Evolutionary conservation across 768 basidiomycete species (phyloP).

Genomic region (Agrocybe praecox): DNA sequence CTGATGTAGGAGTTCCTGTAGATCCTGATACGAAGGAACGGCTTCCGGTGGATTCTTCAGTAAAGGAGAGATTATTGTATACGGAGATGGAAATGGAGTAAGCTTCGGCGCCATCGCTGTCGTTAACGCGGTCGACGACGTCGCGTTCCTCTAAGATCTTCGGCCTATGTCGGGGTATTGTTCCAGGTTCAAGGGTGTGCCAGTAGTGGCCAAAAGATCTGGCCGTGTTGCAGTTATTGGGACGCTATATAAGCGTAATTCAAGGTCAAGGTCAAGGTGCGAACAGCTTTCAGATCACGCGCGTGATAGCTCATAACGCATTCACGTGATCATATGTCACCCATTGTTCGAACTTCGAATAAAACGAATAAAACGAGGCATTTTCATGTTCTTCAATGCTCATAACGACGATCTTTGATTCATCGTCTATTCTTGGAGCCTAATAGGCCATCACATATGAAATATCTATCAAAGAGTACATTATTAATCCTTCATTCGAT

Average conservation of each 20-base stretch:
- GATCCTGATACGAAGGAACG: conserved; percentile 74
- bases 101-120: conserved; percentile 62
- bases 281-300: conserved; percentile 32
- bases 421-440: too few relatives aligned
- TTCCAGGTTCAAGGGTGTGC: neutral
- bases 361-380: neutral
- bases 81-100: conserved; percentile 46
- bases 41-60: conserved; percentile 65
- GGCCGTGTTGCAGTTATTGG: conserved; percentile 21
- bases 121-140: conserved; percentile 18
- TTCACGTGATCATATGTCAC: conserved; percentile 15
- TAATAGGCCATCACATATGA: too few relatives aligned
- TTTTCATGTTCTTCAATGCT: neutral
- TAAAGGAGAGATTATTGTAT: conserved; percentile 58
- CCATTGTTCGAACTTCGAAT: neutral
- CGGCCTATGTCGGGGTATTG: neutral
- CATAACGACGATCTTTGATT: too few relatives aligned
- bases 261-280: conserved; percentile 40
- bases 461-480: too few relatives aligned
- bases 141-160: conserved; percentile 6
- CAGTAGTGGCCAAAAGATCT: conserved; percentile 6
- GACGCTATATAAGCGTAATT: conserved; percentile 25
- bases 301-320: conserved; percentile 19
- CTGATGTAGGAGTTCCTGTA: conserved; percentile 65
- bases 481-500: too few relatives aligned